A percentile compares a stretch with the other conserved stretches of the same genome.
Evolutionary conservation across 2,329 filamentous ascomycete genomes (phyloP).

Genomic region (Botrytis cinerea): DNA sequence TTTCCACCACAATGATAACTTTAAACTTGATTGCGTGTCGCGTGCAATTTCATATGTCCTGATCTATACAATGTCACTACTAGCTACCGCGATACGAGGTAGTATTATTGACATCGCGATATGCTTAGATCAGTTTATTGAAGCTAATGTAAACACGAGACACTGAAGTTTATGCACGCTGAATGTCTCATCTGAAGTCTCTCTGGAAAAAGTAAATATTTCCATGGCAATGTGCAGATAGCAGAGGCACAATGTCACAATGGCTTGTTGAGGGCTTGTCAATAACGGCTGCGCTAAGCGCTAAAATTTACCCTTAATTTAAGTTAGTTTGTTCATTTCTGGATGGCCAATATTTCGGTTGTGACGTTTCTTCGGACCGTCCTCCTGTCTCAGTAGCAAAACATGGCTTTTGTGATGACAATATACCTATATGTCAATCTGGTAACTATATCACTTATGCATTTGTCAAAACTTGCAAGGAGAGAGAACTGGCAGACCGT

Average conservation of each 20-base stretch:
- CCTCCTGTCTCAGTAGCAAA: neutral
- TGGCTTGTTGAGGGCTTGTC: neutral
- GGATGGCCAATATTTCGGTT: neutral
- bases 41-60: neutral
- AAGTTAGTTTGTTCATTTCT: neutral
- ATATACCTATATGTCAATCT: neutral
- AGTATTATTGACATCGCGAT: neutral
- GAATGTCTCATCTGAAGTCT: neutral
- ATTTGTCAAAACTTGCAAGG: neutral
- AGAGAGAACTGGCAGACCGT: neutral
- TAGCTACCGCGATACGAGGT: neutral
- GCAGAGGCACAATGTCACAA: neutral
- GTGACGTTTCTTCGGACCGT: neutral
- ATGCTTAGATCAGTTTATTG: neutral
- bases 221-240: neutral
- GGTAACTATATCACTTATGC: neutral
- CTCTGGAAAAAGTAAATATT: neutral
- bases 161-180: neutral
- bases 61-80: neutral
- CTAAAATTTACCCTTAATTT: neutral
- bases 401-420: neutral
- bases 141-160: neutral
- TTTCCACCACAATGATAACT: neutral
- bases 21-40: neutral
- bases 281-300: conserved; percentile 12